Base-by-base conservation (phyloP, 1,284 basidiomycete genomes). In the Apiotrichum porosum region DNA sequence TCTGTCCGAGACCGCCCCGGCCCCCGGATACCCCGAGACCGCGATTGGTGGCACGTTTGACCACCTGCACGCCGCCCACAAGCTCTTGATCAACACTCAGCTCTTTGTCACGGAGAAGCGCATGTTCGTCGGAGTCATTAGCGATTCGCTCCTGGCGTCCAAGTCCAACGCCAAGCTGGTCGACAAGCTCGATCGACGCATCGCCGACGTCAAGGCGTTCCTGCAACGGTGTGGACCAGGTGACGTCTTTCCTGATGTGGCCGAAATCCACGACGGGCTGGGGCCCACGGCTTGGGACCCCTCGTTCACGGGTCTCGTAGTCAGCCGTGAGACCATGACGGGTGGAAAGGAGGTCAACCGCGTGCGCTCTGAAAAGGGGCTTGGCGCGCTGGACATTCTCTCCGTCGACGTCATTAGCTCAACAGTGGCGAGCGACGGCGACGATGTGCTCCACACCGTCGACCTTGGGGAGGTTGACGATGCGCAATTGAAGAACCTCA, bases 51-150 rank as follows among this genome's bases (percentile, higher is more conserved):
- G 85, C 10, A 98, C 94, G 1, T 98, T 98, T 69, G 94, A 99
- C 72, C 95, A 98, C 67, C 80, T 99, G 15, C 94, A 99, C 68
- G 83, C 91, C 2, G 94, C 94, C 0, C 94, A 99, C 78, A 97
- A 97, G 75, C 93, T 98, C 51, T 80, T 99, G 31, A 80, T 99
- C 6, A 88, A 88, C 60, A 90, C 95, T 82, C 85, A 83, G 9
- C 83, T 86, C 2, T 90, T 88, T 78, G 81, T 97, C 50, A 79
- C 90, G 1, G 72, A 75, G 38, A 72, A 79, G 56, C 90, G 88
- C 68, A 74, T 98, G 62, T 88, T 98, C 55, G 83, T 95, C 46
- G 95, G 95, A 5, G 77, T 98, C 67, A 86, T 68, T 55, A 85
- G 84, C 63, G 86, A 91, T 61, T 70, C 72, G 2, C 78, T 97